Evolutionary conservation across 805 yeast genomes (phyloP).

Genomic region (Yamadazyma tumulicola): DNA sequence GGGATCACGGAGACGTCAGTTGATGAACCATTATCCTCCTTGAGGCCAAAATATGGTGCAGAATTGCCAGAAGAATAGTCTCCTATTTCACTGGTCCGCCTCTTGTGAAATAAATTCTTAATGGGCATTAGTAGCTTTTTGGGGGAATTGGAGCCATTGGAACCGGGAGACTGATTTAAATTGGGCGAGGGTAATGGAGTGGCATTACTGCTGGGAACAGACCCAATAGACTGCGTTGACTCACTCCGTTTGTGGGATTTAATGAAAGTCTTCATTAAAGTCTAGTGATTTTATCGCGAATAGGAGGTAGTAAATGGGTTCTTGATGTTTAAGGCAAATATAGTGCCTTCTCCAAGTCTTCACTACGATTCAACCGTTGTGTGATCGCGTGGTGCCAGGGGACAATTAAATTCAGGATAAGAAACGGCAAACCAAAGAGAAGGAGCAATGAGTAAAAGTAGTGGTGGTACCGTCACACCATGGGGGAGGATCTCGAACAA

Average conservation of each 20-base stretch:
- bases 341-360: no score
- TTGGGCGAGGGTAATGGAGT: constrained; percentile 23
- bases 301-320: neutral
- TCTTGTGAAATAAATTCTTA: constrained; percentile 24
- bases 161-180: constrained; percentile 14
- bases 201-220: constrained; percentile 1
- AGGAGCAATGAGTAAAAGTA: no score
- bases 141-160: constrained; percentile 22
- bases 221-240: constrained; percentile 11
- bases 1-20: neutral
- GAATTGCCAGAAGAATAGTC: neutral
- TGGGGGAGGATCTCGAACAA: no score
- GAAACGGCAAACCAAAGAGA: no score
- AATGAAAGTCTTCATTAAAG: constrained; percentile 26
- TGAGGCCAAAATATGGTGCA: no score
- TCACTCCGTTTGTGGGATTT: constrained; percentile 24
- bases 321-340: no score
- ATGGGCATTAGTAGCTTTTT: constrained; percentile 37
- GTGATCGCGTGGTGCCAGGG: no score
- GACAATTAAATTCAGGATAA: no score
- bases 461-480: no score
- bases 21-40: neutral
- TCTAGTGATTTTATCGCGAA: neutral
- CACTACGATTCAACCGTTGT: no score
- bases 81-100: constrained; percentile 1